Percentiles rank a stretch among this genome's conserved stretches.
phyloP scores from a whole-genome alignment of 257 asterid genomes.

The Lycium ferocissimum region DNA sequence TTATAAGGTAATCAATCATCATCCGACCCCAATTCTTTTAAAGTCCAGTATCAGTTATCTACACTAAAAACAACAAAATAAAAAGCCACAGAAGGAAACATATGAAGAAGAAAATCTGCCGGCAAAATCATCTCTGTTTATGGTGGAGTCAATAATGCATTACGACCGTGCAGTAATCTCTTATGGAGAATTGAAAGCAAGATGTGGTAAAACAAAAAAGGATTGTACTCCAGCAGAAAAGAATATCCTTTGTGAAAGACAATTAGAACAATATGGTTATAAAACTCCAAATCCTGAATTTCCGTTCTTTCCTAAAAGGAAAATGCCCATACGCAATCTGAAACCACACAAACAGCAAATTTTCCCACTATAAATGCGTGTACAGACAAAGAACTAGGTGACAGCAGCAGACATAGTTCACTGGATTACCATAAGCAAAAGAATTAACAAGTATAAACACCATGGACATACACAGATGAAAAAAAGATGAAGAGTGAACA shows the following conservation, averaged over 20 bases:
- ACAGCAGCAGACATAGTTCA: background rate
- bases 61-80: background rate
- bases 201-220: background rate
- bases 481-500: conserved; percentile 22
- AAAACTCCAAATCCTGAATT: background rate
- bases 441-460: background rate
- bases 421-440: background rate
- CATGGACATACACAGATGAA: background rate
- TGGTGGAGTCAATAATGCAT: background rate
- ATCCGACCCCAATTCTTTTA: background rate
- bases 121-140: background rate
- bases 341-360: background rate
- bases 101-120: background rate
- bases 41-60: background rate
- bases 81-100: background rate
- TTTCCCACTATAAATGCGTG: background rate
- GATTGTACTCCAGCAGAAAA: background rate
- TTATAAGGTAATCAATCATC: conserved; percentile 10
- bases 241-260: background rate
- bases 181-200: background rate
- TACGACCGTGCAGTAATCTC: background rate
- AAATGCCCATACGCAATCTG: background rate
- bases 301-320: background rate
- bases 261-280: background rate
- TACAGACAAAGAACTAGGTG: background rate